Conservation (phyloP, 192 early-diverging fungal genomes). For the Linnemannia elongata region DNA sequence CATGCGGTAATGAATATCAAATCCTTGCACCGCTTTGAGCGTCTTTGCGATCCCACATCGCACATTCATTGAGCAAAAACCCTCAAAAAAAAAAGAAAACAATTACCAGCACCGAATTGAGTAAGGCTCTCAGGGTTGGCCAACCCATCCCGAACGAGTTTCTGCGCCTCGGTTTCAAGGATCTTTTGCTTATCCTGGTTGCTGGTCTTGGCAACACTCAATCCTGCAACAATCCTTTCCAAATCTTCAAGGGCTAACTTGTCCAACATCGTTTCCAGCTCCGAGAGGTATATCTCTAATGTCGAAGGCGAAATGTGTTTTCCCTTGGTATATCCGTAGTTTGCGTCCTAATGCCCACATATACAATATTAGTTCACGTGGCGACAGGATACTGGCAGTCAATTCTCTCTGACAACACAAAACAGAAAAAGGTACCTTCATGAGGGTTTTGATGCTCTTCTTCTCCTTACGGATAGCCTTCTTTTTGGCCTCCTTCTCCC, state of each 20-base stretch:
- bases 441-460: constrained; percentile 75
- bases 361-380: neutral
- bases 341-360: constrained; percentile 37
- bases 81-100: neutral
- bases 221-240: constrained; percentile 43
- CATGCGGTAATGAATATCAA: neutral
- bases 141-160: constrained; percentile 42
- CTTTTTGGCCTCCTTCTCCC: constrained; percentile 66
- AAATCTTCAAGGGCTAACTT: constrained; percentile 61
- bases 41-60: too few species aligned
- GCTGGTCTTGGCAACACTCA: constrained; percentile 30
- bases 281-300: constrained; percentile 60
- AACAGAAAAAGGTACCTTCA: constrained; percentile 48
- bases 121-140: constrained; percentile 43
- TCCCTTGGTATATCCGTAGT: constrained; percentile 56
- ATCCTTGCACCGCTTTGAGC: too few species aligned
- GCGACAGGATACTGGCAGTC: too few species aligned
- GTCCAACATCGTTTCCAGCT: constrained; percentile 70
- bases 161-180: constrained; percentile 38
- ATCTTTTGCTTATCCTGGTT: constrained; percentile 50
- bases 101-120: constrained; percentile 55
- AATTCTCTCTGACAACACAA: neutral
- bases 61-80: too few species aligned
- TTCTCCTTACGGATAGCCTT: constrained; percentile 77
- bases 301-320: constrained; percentile 29